Evolutionary conservation across 108 stramenopile genomes (phyloP), one percentile per base, ranked within the genome.

Genomic region (Pseudonitzschia multiseries): DNA sequence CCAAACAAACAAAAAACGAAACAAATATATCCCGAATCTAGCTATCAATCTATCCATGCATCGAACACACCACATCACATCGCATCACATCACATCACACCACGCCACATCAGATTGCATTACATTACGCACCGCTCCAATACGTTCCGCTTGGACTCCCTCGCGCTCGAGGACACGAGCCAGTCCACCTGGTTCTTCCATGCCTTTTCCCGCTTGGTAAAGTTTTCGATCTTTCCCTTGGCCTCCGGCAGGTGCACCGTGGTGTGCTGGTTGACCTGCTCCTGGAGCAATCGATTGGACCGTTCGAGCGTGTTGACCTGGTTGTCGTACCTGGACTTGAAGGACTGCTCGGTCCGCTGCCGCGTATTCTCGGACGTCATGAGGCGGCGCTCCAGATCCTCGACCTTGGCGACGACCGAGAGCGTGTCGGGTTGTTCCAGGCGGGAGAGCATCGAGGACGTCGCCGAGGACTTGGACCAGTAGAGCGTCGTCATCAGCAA

Each of bases 81-180:
- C 14, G 12, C 53, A 59, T 41, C 1, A 26, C 15, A 76, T 33
- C 17, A 65, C 14, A n/a, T 32, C 8, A 71, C 17, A 18, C 18
- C 43, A 26, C 33, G 29, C 42, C 10, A 42, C 10, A 9, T 42
- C 10, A 6, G 10, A 42, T 42, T 10, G 42, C 42, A 42, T 10
- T 42, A n/a, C n/a, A n/a, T n/a, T n/a, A n/a, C 42, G 57, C 77
- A 89, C 90, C 82, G 75, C 80, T 91, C 90, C 57, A 82, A 36
- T 20, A 81, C 79, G 50, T 74, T 79, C 29, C 87, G 74, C 40
- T 73, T 51, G 54, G 86, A 82, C 63, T 85, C 83, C 51, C 67
- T 43, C 32, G 70, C 65, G 8, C 83, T 78, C 13, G 67, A 53
- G 9, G 57, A 56, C 70, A 78, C 69, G 63, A 91, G 71, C 51